Base-by-base conservation (phyloP, 2,329 filamentous ascomycete species). In the Colletotrichum sp. region DNA sequence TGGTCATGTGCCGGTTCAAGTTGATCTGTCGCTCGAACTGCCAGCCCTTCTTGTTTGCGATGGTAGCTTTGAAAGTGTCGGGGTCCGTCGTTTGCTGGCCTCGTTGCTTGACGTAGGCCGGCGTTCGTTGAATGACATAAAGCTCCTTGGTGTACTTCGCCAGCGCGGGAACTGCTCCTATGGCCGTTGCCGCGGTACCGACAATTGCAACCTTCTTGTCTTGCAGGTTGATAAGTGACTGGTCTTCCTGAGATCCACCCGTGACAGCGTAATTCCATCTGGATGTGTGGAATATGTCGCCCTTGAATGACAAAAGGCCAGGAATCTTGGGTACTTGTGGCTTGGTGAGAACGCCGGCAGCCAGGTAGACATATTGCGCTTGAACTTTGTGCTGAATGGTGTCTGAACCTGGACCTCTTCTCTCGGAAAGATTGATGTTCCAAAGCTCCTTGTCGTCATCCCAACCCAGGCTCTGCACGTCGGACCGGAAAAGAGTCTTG, bases 101-200 rank as follows among this genome's bases (percentile, higher is more conserved):
- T 8, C 87, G 85, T 21, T 78, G 75, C 16, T 83, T 83, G 6
- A 89, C 82, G 0, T 81, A 82, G 0, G 85, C 84, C 8, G 89
- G 89, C 2, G 90, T 92, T 5, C 90, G 87, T 79, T 92, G 90
- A 78, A 92, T 85, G 21, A 92, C 88, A 75, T 87, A 89, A 3
- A 92, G 78, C 36, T 90, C 81, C 63, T 88, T 86, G 0, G 88
- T 86, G 71, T 84, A 88, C 61, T 86, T 82, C 3, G 86, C 87
- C 1, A 91, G 79, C n/a, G 82, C 77, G 2, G 88, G 87, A 0
- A 89, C 78, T 3, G 83, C 84, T 75, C 88, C 86, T 5, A 90
- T 82, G 1, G 85, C 86, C 0, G 87, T 90, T 2, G 88, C 87
- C 0, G 87, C 89, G 0, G 88, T 90, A 26, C 88, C 89, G 30